Evolutionary conservation across 495 filamentous ascomycete genomes (phyloP), one percentile per base, ranked within the genome.

Genomic region (Aspergillus kassunensis): DNA sequence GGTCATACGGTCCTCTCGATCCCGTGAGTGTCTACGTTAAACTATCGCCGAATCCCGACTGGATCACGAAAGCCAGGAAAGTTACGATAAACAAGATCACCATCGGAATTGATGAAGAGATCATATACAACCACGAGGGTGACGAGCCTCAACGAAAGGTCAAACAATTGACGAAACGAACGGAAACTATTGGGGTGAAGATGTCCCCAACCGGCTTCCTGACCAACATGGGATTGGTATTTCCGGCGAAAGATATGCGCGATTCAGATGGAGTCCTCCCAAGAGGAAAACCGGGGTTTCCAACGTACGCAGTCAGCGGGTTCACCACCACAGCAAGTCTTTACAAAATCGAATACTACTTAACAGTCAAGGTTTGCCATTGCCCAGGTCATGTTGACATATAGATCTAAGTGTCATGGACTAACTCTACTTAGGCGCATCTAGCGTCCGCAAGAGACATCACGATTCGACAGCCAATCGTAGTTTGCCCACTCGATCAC

Each of bases 331-430:
- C 90, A 27, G 95, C 87, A 11, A 93, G 86, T 49, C 79, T 98
- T 11, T 98, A 97, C 71, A 97, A 97, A 68, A 95, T 98, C 64
- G 92, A 98, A 66, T 98, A 97, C 66, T 98, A 88, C 61, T 72
- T 98, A 37, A 89, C 84, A 31, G 90, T 98, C 36, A 96, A 95
- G 80, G 93, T 97, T 72, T 15, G 78, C 67, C 13, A 6, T 36
- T 9, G 24, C 24, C 9, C 24, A 27, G 9, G 24, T 27, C 4
- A 9, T 27, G 4, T 10, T 24, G 3, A 11, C 10, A 7, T 9
- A n/a, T 8, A 12, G 1, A 7, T 15, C 8, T 6, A 25, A 16
- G 16, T 13, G 21, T 33, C 24, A 4, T 16, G 37, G 9, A 18
- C 44, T 64, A 10, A 63, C 25, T 24, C 11, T 19, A 11, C 19